phyloP scores from a whole-genome alignment of 1,284 basidiomycete genomes.

The Takashimella koratensis region DNA sequence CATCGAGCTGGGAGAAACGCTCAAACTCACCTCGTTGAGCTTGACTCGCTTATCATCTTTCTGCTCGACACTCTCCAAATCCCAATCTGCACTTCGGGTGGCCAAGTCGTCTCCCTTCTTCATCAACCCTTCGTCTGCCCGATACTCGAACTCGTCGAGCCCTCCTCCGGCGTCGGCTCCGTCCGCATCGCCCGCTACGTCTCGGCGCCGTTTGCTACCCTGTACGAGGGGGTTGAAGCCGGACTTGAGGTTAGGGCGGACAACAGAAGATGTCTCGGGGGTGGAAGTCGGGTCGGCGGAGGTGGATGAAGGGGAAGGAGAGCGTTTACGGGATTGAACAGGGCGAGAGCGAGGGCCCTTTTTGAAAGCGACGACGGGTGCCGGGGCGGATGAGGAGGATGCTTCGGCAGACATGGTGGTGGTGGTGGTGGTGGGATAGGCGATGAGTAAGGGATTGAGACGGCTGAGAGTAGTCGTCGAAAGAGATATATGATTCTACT shows the following conservation, averaged over 20 bases:
- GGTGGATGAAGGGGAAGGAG: slow-evolving; percentile 57
- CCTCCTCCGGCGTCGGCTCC: slow-evolving; percentile 56
- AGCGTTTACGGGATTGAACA: slow-evolving; percentile 61
- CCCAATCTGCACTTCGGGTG: slow-evolving; percentile 50
- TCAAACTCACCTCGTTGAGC: slow-evolving; percentile 40
- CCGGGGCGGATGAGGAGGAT: slow-evolving; percentile 7
- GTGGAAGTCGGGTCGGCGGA: slow-evolving; percentile 52
- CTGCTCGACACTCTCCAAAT: slow-evolving; percentile 40
- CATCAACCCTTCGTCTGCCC: slow-evolving; percentile 38
- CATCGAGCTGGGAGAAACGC: no score
- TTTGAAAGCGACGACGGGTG: slow-evolving; percentile 74
- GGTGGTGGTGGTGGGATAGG: no score
- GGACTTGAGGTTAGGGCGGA: slow-evolving; percentile 67
- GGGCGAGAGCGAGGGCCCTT: slow-evolving; percentile 72
- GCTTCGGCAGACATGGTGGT: slow-evolving; percentile 19
- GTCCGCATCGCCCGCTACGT: slow-evolving; percentile 58
- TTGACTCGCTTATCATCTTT: slow-evolving; percentile 29
- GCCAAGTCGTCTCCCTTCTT: slow-evolving; percentile 43
- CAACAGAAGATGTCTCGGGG: slow-evolving; percentile 51
- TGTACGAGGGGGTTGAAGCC: slow-evolving; percentile 69
- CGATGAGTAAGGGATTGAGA: not conserved
- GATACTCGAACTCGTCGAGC: slow-evolving; percentile 59
- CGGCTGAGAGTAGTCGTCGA: not conserved
- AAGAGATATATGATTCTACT: not conserved
- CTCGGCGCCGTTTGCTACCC: slow-evolving; percentile 72